These are phyloP conservation scores for Coemansia reversa DNA, from an alignment of 192 early-diverging fungal genomes.

Conservation along the genomic window DNA sequence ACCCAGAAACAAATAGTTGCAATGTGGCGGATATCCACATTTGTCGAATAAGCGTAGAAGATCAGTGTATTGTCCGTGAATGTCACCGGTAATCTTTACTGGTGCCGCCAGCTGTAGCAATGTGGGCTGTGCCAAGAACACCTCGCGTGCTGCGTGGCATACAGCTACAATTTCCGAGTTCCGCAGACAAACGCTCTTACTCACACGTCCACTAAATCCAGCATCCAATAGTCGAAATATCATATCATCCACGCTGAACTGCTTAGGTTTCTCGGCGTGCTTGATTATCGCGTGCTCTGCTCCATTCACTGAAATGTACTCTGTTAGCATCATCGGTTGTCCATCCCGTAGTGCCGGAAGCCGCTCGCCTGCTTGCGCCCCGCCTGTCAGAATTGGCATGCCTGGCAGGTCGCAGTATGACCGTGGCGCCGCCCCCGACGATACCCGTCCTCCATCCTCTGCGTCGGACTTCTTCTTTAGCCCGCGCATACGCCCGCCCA, in stretches of 20 bases:
- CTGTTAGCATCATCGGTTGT: conserved; percentile 41
- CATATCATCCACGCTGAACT: conserved; percentile 80
- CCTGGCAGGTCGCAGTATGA: conserved; percentile 54
- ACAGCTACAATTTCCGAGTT: conserved; percentile 83
- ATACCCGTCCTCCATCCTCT: not conserved
- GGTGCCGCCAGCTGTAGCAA: conserved; percentile 74
- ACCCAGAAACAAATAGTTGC: conserved; percentile 92
- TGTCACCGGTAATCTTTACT: conserved; percentile 85
- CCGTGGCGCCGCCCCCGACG: conserved; percentile 23
- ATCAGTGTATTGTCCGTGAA: conserved; percentile 95
- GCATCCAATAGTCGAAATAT: conserved; percentile 81
- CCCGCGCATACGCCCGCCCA: conserved; percentile 17
- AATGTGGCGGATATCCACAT: conserved; percentile 86
- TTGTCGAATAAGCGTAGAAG: conserved; percentile 89
- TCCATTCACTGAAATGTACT: conserved; percentile 54
- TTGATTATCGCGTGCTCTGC: conserved; percentile 50
- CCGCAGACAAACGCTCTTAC: conserved; percentile 80
- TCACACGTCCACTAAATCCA: conserved; percentile 68
- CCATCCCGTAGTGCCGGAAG: conserved; percentile 27
- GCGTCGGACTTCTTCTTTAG: not conserved
- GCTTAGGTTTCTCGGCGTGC: conserved; percentile 58
- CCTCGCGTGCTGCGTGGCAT: conserved; percentile 83
- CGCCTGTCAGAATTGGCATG: conserved; percentile 47
- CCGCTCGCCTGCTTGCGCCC: conserved; percentile 22
- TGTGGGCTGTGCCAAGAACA: conserved; percentile 85